Conservation (phyloP, 2,329 filamentous ascomycete genomes). For the Neonectria punicea region DNA sequence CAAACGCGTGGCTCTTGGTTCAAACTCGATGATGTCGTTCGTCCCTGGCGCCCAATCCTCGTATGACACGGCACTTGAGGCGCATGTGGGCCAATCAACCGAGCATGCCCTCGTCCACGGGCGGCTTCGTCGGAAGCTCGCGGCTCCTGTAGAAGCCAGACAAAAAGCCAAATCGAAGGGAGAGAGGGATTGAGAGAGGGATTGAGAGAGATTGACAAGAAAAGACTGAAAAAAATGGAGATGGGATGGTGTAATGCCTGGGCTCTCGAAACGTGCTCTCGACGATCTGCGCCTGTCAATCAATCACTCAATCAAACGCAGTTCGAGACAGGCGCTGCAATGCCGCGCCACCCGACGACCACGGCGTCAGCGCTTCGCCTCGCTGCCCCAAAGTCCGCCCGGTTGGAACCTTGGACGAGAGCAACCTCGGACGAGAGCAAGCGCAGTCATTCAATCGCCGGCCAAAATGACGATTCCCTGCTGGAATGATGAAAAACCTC, state of each 20-base stretch:
- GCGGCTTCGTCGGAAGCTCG: slow-evolving; percentile 35
- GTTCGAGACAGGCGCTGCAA: slow-evolving; percentile 3
- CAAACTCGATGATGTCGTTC: slow-evolving; percentile 26
- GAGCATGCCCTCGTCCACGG: slow-evolving; percentile 29
- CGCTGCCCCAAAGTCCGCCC: background rate
- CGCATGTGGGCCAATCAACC: slow-evolving; percentile 35
- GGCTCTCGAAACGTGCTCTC: slow-evolving; percentile 27
- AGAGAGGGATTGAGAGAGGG: background rate
- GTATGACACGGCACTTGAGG: slow-evolving; percentile 38
- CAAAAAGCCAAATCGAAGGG: background rate
- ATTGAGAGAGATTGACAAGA: background rate
- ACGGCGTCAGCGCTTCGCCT: slow-evolving; percentile 21
- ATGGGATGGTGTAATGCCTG: slow-evolving; percentile 21
- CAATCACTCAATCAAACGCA: slow-evolving; percentile 28
- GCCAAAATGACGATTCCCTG: slow-evolving; percentile 1
- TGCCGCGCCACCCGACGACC: slow-evolving; percentile 8
- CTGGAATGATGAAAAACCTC: slow-evolving; percentile 12
- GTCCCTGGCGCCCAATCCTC: slow-evolving; percentile 31
- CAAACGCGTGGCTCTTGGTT: slow-evolving; percentile 23
- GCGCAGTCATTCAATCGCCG: background rate
- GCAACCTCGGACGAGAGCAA: background rate
- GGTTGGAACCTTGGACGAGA: background rate
- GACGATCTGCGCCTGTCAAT: slow-evolving; percentile 23
- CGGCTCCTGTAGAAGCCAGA: slow-evolving; percentile 27
- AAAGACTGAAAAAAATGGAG: background rate